Conservation (phyloP, 495 filamentous ascomycete species). For the Ramalina intermedia region DNA sequence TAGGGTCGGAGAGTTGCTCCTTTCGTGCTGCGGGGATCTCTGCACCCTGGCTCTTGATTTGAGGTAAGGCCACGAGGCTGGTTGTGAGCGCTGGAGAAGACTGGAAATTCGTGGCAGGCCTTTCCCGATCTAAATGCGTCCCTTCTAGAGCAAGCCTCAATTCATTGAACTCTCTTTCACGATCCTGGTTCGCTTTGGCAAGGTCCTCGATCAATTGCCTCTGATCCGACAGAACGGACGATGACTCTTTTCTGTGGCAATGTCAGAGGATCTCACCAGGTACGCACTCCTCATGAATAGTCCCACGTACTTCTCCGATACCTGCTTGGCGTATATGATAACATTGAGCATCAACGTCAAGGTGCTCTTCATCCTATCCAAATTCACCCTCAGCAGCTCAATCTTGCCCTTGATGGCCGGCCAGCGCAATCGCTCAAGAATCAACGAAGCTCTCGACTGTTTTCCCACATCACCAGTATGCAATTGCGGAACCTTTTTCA, state of each 20-base stretch:
- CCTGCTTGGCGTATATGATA: conserved; percentile 21
- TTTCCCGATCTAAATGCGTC: background rate
- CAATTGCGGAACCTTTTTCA: conserved; percentile 7
- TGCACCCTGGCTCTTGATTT: too few species aligned
- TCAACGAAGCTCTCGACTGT: background rate
- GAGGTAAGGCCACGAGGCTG: too few species aligned
- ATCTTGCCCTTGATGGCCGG: conserved; percentile 17
- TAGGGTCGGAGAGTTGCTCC: too few species aligned
- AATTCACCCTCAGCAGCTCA: conserved; percentile 14
- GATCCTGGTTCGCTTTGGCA: conserved; percentile 1
- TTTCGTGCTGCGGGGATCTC: too few species aligned
- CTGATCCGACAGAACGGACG: conserved; percentile 3
- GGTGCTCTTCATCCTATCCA: conserved; percentile 25
- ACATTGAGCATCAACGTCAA: conserved; percentile 25
- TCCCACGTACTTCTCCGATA: conserved; percentile 6
- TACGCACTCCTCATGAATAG: background rate
- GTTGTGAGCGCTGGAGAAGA: too few species aligned
- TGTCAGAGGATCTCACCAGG: background rate
- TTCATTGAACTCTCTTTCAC: background rate
- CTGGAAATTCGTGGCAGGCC: too few species aligned
- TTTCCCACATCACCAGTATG: background rate
- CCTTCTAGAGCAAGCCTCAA: background rate
- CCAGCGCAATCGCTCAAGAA: conserved; percentile 13
- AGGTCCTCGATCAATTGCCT: conserved; percentile 6
- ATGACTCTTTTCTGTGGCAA: background rate